These are phyloP conservation scores for Clitopilus hobsonii DNA, from an alignment of 768 basidiomycete genomes.

Conservation along the genomic window DNA sequence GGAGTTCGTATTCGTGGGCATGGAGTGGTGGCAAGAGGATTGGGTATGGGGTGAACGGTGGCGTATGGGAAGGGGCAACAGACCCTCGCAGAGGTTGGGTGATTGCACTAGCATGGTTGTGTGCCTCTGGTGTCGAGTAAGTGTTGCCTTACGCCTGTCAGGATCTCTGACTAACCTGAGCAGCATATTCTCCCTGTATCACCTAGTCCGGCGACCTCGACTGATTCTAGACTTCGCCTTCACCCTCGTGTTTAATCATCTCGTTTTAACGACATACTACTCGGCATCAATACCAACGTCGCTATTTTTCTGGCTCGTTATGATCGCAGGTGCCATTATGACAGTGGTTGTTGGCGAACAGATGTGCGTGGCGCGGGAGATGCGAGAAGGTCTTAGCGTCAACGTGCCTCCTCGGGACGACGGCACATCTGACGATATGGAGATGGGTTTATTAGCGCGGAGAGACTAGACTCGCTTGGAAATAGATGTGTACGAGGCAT, in stretches of 20 bases:
- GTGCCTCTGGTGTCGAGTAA: slow-evolving; percentile 81
- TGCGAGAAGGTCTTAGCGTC: slow-evolving; percentile 76
- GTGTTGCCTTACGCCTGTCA: slow-evolving; percentile 28
- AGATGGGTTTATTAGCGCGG: slow-evolving; percentile 42
- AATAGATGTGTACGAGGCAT: slow-evolving; percentile 1
- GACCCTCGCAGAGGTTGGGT: slow-evolving; percentile 89
- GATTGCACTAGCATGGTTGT: slow-evolving; percentile 81
- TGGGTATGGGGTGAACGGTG: slow-evolving; percentile 50
- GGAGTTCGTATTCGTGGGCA: slow-evolving; percentile 64
- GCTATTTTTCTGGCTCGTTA: slow-evolving; percentile 86
- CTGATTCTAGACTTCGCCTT: slow-evolving; percentile 92
- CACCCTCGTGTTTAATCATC: slow-evolving; percentile 87
- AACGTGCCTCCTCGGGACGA: slow-evolving; percentile 41
- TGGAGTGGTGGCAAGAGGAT: slow-evolving; percentile 82
- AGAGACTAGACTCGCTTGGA: slow-evolving; percentile 24
- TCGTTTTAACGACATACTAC: slow-evolving; percentile 93
- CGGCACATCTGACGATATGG: slow-evolving; percentile 58
- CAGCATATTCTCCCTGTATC: slow-evolving; percentile 78
- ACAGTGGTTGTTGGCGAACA: slow-evolving; percentile 86
- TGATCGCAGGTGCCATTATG: slow-evolving; percentile 63
- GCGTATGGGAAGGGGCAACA: slow-evolving; percentile 60
- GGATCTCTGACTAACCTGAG: slow-evolving; percentile 2
- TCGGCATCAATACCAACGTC: slow-evolving; percentile 80
- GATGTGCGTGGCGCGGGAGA: slow-evolving; percentile 85
- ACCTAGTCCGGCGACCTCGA: slow-evolving; percentile 85